Evolutionary conservation across 768 basidiomycete species (phyloP), one percentile per base, ranked within the genome.

Genomic region (Tubosaeta sp.): DNA sequence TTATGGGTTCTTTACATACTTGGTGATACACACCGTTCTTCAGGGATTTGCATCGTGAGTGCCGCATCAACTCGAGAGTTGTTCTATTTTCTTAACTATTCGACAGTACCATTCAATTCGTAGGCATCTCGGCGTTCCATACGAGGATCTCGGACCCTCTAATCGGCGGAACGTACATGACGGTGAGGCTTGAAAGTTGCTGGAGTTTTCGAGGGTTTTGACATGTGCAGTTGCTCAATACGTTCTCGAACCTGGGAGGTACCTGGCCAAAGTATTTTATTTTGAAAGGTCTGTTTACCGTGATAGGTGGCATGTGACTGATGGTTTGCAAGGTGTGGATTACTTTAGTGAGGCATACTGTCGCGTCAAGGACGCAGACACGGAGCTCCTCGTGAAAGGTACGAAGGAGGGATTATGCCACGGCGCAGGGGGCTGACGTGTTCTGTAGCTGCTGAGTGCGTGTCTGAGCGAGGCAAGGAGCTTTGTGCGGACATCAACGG

Each of bases 91-190:
- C 43, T 48, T 53, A 52, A 47, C 51, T 56, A 26, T 19, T 50
- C 42, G 3, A 27, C 52, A 95, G 95, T 43, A 97, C 95, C 5
- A 86, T 98, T n/a, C 95, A 99, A 69, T 99, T 98, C 65, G 95
- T 97, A 17, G 94, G 97, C 9, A 93, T 98, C 55, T 91, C 94
- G n/a, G 97, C 97, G 4, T 99, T 98, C 79, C 97, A 98, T 63
- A 97, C 94, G 4, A 83, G 88, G 49, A 85, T 99, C 34, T 93
- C 97, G 1, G 97, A 99, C 65, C 97, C 97, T 0, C 65, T 97
- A 12, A 97, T 99, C 48, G 97, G 97, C 27, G 97, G 97, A 46
- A 99, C 97, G 0, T 99, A 99, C 70, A 99, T 99, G 97, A 99
- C 97, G 12, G 95, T 94, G 84, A 72, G 49, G 29, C 10, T 26